Conservation (phyloP, 2,329 filamentous ascomycete genomes). For the Diaporthe capsici region DNA sequence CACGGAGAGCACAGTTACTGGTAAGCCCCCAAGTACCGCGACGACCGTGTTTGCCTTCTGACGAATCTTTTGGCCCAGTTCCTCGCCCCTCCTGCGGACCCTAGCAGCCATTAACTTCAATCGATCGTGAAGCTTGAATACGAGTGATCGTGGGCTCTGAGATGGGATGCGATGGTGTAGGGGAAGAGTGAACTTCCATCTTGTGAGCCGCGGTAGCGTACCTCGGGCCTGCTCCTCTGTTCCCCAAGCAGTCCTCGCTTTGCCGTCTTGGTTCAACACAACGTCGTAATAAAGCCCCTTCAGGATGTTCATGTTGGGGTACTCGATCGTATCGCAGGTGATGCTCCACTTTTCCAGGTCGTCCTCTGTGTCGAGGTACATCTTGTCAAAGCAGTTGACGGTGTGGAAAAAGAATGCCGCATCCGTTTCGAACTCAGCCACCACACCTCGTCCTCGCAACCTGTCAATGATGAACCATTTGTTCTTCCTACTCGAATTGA, state of each 20-base stretch:
- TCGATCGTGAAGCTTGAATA: neutral
- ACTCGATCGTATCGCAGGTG: constrained; percentile 75
- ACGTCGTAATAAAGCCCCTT: constrained; percentile 79
- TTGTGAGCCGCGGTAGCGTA: constrained; percentile 55
- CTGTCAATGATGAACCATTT: constrained; percentile 85
- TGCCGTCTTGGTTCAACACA: constrained; percentile 67
- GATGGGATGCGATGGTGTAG: neutral
- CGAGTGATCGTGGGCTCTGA: neutral
- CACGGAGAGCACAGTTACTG: neutral
- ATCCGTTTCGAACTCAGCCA: constrained; percentile 77
- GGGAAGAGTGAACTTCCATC: constrained; percentile 60
- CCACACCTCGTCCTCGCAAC: constrained; percentile 70
- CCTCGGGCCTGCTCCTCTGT: constrained; percentile 56
- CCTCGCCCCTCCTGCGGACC: neutral
- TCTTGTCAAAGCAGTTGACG: constrained; percentile 79
- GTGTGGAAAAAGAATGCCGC: constrained; percentile 86
- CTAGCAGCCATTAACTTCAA: neutral
- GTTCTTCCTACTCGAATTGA: constrained; percentile 68
- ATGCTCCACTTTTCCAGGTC: constrained; percentile 61
- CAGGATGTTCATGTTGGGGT: constrained; percentile 75
- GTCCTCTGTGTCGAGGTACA: constrained; percentile 50
- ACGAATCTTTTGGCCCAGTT: neutral
- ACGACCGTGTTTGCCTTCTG: neutral
- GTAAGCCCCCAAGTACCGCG: neutral
- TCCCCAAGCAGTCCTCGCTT: constrained; percentile 59